phyloP scores from a whole-genome alignment of 495 filamentous ascomycete genomes.

The Aspergillus wentii region DNA sequence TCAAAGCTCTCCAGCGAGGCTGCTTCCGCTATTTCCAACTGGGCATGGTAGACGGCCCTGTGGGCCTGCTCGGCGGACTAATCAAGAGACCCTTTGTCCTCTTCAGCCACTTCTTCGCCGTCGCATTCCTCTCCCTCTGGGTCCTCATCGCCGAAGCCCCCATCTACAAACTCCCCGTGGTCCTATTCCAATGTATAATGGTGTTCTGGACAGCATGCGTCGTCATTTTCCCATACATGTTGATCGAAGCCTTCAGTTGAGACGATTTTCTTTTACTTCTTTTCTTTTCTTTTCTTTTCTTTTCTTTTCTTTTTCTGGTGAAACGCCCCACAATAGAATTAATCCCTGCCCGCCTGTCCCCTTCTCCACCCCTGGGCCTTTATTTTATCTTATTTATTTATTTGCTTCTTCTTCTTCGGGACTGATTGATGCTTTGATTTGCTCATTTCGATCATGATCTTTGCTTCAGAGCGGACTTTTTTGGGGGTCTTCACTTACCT shows the following conservation, averaged over 20 bases:
- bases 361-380: too few species aligned
- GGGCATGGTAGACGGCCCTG: constrained; percentile 72
- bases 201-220: constrained; percentile 85
- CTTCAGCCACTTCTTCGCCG: constrained; percentile 89
- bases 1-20: constrained; percentile 77
- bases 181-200: constrained; percentile 53
- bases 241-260: constrained; percentile 30
- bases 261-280: background rate
- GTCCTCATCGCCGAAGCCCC: constrained; percentile 56
- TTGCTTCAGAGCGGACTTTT: too few species aligned
- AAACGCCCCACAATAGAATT: too few species aligned
- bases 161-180: constrained; percentile 54
- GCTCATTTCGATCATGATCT: too few species aligned
- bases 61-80: constrained; percentile 78
- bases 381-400: too few species aligned
- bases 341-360: too few species aligned
- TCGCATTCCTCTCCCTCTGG: constrained; percentile 87
- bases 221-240: constrained; percentile 82
- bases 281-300: background rate
- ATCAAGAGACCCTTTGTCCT: constrained; percentile 73
- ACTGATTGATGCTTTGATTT: too few species aligned
- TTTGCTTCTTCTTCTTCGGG: too few species aligned
- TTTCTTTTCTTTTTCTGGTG: background rate
- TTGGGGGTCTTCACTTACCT: too few species aligned
- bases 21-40: constrained; percentile 91